A percentile compares a stretch with the other conserved stretches of the same genome.
These are phyloP conservation scores for Xylaria arbuscula DNA, from an alignment of 2,329 filamentous ascomycete genomes.

Conservation along the genomic window DNA sequence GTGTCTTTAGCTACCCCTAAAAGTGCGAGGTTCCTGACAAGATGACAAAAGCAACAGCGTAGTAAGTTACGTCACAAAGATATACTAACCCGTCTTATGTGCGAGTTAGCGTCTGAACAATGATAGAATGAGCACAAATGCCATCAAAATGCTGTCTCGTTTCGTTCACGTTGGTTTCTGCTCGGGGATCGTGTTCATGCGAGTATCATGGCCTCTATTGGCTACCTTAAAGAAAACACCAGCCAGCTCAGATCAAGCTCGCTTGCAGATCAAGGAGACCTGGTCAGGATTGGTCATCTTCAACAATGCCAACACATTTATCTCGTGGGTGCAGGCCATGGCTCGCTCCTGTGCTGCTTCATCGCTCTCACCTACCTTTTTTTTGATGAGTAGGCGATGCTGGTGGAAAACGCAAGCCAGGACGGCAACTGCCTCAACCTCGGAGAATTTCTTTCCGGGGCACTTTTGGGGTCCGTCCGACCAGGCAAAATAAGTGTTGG, in stretches of 20 bases:
- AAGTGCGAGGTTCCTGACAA: too few relatives aligned
- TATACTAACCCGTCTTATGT: too few relatives aligned
- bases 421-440: conserved; percentile 6
- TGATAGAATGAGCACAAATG: too few relatives aligned
- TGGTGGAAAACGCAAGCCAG: conserved; percentile 1
- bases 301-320: not conserved
- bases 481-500: conserved; percentile 1
- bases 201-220: too few relatives aligned
- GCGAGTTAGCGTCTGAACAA: too few relatives aligned
- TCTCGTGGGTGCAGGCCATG: not conserved
- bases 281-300: not conserved
- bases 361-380: not conserved
- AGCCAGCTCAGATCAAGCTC: not conserved
- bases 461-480: conserved; percentile 2
- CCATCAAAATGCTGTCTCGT: too few relatives aligned
- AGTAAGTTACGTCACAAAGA: too few relatives aligned
- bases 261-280: not conserved
- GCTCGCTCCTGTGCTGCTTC: not conserved
- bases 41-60: too few relatives aligned
- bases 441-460: not conserved
- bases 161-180: too few relatives aligned
- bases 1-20: too few relatives aligned
- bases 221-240: too few relatives aligned
- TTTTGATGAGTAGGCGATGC: not conserved
- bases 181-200: too few relatives aligned